These are phyloP conservation scores for Epichloe aotearoae DNA, from an alignment of 2,329 filamentous ascomycete species.

Conservation along the genomic window DNA sequence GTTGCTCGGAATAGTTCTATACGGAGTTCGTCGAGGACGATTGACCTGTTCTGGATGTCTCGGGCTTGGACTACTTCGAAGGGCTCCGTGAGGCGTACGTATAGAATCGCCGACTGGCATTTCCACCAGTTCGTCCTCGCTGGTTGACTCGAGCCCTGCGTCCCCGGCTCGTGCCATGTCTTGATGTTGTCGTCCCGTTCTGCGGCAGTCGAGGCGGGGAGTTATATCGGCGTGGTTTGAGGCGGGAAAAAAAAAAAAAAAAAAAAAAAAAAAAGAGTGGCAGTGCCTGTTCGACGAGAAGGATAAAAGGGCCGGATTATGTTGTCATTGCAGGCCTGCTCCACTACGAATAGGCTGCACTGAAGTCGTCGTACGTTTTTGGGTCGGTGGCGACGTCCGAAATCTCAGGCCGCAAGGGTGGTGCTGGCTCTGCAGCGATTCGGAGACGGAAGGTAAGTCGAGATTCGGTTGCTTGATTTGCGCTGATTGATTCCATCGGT, in stretches of 20 bases:
- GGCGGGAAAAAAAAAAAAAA: neutral
- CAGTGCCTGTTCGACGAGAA: neutral
- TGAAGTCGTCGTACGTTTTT: neutral
- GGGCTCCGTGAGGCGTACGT: neutral
- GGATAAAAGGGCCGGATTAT: neutral
- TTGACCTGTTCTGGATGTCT: neutral
- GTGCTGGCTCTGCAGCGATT: neutral
- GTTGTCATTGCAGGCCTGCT: neutral
- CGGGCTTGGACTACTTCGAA: neutral
- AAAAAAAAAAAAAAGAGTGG: neutral
- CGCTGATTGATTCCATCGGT: neutral
- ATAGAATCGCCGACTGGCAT: conserved; percentile 13
- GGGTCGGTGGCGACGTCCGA: neutral
- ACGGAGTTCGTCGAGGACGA: neutral
- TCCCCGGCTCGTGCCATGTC: conserved; percentile 9
- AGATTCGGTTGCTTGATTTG: neutral
- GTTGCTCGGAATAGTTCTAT: neutral
- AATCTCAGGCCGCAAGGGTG: neutral
- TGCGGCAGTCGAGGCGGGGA: neutral
- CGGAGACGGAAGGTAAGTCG: neutral
- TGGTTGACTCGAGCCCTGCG: conserved; percentile 5
- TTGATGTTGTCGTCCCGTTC: neutral
- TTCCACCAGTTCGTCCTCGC: conserved; percentile 23
- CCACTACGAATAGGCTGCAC: neutral
- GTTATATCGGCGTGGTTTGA: neutral